Evolutionary conservation across 495 filamentous ascomycete species (phyloP).

Genomic region (Neurospora cerealis): DNA sequence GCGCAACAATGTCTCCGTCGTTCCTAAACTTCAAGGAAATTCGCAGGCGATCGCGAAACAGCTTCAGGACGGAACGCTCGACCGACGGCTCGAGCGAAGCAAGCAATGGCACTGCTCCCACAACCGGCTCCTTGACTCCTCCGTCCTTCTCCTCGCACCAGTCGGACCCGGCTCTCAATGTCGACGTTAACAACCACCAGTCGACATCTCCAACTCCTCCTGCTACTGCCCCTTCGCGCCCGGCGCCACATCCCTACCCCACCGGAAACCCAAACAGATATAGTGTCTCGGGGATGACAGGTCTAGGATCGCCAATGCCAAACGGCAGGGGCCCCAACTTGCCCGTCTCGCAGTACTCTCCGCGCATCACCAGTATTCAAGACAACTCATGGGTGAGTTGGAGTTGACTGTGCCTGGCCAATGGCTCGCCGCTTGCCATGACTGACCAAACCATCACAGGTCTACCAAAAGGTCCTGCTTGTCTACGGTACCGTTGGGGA

Average conservation of each 20-base stretch:
- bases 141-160: slow-evolving; percentile 30
- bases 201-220: slow-evolving; percentile 28
- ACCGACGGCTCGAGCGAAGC: slow-evolving; percentile 43
- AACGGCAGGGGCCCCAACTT: slow-evolving; percentile 40
- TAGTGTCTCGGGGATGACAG: slow-evolving; percentile 45
- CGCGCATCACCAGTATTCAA: slow-evolving; percentile 61
- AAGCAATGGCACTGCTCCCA: slow-evolving; percentile 33
- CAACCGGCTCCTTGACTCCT: slow-evolving; percentile 35
- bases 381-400: slow-evolving; percentile 72
- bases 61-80: slow-evolving; percentile 47
- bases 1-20: slow-evolving; percentile 38
- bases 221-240: slow-evolving; percentile 21
- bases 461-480: slow-evolving; percentile 80
- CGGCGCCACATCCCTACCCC: slow-evolving; percentile 33
- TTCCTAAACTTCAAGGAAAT: slow-evolving; percentile 65
- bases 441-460: slow-evolving; percentile 37
- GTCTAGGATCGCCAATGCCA: slow-evolving; percentile 45
- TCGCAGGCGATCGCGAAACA: slow-evolving; percentile 61
- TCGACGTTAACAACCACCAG: slow-evolving; percentile 31
- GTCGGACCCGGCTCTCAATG: slow-evolving; percentile 38
- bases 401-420: slow-evolving; percentile 1
- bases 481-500: slow-evolving; percentile 74
- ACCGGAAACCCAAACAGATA: slow-evolving; percentile 27
- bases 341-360: slow-evolving; percentile 66
- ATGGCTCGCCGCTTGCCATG: neutral